A percentile compares a stretch with the other conserved stretches of the same genome.
Conservation (phyloP, 495 filamentous ascomycete species). For the Amniculicola lignicola region DNA sequence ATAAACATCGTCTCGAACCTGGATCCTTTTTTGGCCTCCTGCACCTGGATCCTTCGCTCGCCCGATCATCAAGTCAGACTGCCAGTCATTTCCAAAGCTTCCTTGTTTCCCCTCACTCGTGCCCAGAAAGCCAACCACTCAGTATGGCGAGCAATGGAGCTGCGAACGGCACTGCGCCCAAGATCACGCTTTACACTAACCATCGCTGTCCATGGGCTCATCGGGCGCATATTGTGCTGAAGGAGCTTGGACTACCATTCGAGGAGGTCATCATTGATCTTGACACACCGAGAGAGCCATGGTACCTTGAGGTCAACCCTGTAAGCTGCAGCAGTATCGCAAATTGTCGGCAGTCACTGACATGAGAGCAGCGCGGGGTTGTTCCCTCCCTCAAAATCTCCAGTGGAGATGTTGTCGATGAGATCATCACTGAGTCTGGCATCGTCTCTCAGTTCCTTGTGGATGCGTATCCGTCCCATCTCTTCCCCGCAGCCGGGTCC, state of each 20-base stretch:
- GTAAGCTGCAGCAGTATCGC: too few species aligned
- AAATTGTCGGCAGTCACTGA: too few species aligned
- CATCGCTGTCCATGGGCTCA: slow-evolving; percentile 78
- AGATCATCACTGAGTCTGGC: slow-evolving; percentile 69
- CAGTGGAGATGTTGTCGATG: slow-evolving; percentile 50
- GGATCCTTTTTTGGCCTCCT: too few species aligned
- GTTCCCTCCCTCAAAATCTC: slow-evolving; percentile 68
- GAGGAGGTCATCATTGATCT: slow-evolving; percentile 82
- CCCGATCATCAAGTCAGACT: too few species aligned
- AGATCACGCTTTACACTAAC: slow-evolving; percentile 70
- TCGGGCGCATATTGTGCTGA: slow-evolving; percentile 73
- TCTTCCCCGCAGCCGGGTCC: slow-evolving; percentile 49
- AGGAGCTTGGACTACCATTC: slow-evolving; percentile 67
- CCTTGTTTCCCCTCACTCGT: slow-evolving; percentile 7
- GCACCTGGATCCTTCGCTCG: too few species aligned
- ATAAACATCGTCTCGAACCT: too few species aligned
- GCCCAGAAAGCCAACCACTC: not conserved
- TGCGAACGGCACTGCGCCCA: slow-evolving; percentile 27
- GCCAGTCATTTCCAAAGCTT: slow-evolving; percentile 3
- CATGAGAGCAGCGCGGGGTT: slow-evolving; percentile 57
- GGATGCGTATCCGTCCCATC: slow-evolving; percentile 53
- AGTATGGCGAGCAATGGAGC: slow-evolving; percentile 9
- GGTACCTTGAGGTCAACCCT: slow-evolving; percentile 83
- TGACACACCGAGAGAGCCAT: slow-evolving; percentile 65
- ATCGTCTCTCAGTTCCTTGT: slow-evolving; percentile 77